Base-by-base conservation (phyloP, 2,329 filamentous ascomycete species). In the Epichloe festucae region DNA sequence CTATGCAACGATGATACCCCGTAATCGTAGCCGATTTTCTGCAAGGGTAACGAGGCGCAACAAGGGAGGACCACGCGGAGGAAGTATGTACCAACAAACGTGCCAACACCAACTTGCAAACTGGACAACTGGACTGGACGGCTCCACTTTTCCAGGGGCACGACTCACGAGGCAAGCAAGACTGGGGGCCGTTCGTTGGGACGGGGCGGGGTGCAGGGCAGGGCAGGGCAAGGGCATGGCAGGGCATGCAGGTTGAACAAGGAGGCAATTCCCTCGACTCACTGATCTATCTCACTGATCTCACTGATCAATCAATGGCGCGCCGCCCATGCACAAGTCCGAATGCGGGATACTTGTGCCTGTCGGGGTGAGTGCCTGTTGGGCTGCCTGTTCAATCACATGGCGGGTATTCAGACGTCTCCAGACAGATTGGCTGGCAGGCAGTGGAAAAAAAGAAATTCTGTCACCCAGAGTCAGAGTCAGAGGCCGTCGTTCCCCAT, bases 71-170 rank as follows among this genome's bases (percentile, higher is more conserved):
- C 5, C 5, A 23, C 5, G 21, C 21, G 21, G 21, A 23, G 21
- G 5, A 23, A 23, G 21, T 23, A 17, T 17, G 17, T 17, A 23
- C 21, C 21, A 23, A 6, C 21, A 23, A 23, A 23, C 21, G 21
- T 23, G 21, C 27, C 27, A 31, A 31, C 27, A 31, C 10, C 31
- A 8, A 27, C 23, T 27, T 27, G 23, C 23, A 11, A 11, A 31
- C 31, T 31, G 11, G 10, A 31, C 31, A 11, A 17, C 5, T 34
- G 43, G 10, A 23, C 5, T 10, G 14, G 3, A 8, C 23, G 43
- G 34, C 42, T 36, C 49, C 41, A 34, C 21, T 50, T 50, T 46
- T 50, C 43, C 49, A 50, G 49, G 49, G 42, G 49, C 35, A 35
- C 17, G 17, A 17, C 17, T 17, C 17, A 17, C 10, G 31, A 31